Evolutionary conservation across 2,329 filamentous ascomycete species (phyloP).

Genomic region (Fonsecaea pedrosoi): DNA sequence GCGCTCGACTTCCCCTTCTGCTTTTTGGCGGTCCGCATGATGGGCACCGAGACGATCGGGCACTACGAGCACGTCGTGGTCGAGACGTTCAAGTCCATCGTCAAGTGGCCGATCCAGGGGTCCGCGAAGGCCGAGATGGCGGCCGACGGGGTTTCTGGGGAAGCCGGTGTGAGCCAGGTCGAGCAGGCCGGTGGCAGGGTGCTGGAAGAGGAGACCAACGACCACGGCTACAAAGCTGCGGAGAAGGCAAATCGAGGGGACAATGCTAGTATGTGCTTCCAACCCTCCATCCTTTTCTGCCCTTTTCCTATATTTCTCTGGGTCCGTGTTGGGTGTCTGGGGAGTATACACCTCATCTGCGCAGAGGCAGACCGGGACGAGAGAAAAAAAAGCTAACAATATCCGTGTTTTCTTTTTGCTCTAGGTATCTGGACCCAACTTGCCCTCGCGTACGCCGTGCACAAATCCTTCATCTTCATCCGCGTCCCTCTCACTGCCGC

Average conservation of each 20-base stretch:
- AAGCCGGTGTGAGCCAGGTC: slow-evolving; percentile 33
- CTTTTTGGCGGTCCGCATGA: slow-evolving; percentile 80
- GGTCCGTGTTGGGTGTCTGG: too few relatives aligned
- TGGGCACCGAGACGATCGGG: slow-evolving; percentile 87
- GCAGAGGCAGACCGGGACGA: neutral
- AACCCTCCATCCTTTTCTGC: neutral
- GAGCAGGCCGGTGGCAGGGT: slow-evolving; percentile 41
- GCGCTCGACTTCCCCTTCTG: slow-evolving; percentile 94
- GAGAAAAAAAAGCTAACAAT: neutral
- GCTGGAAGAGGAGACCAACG: slow-evolving; percentile 41
- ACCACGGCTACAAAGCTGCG: slow-evolving; percentile 66
- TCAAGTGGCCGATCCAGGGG: slow-evolving; percentile 40
- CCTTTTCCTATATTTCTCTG: neutral
- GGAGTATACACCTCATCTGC: too few relatives aligned
- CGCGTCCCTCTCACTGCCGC: slow-evolving; percentile 92
- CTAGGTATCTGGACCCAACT: slow-evolving; percentile 80
- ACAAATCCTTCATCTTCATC: slow-evolving; percentile 97
- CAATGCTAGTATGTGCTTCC: slow-evolving; percentile 71
- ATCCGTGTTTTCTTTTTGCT: neutral
- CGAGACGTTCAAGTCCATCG: slow-evolving; percentile 46
- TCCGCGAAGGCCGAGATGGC: slow-evolving; percentile 24
- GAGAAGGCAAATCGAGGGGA: slow-evolving; percentile 66
- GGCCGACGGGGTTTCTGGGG: slow-evolving; percentile 2
- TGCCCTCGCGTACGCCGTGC: slow-evolving; percentile 91
- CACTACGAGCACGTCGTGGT: slow-evolving; percentile 55